Percentiles rank a stretch among this genome's conserved stretches.
These are phyloP conservation scores for Spergularia marina DNA, from an alignment of 148 eudicot genomes.

Conservation along the genomic window DNA sequence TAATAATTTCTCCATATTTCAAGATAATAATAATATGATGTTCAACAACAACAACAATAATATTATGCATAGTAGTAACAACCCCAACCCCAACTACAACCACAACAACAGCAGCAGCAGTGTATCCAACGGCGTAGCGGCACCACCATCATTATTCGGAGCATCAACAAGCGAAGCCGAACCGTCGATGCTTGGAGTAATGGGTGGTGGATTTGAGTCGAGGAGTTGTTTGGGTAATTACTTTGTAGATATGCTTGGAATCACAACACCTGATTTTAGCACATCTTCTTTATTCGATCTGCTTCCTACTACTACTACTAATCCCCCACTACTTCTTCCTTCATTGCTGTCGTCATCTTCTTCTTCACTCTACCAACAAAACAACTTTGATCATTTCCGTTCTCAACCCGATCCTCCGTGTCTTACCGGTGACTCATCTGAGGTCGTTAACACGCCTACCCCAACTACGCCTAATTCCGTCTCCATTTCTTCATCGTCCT, in stretches of 20 bases:
- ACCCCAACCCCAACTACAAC: too few species aligned
- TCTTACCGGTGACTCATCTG: slow-evolving; percentile 36
- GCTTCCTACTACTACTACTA: slow-evolving; percentile 7
- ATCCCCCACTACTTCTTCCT: slow-evolving; percentile 8
- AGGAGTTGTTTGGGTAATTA: slow-evolving; percentile 16
- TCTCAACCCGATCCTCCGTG: neutral
- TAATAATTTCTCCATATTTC: too few species aligned
- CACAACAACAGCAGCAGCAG: too few species aligned
- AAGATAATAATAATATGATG: neutral
- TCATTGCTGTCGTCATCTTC: neutral
- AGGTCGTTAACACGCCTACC: slow-evolving; percentile 54
- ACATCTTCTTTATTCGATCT: slow-evolving; percentile 39
- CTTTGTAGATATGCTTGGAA: slow-evolving; percentile 39
- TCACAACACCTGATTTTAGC: slow-evolving; percentile 32
- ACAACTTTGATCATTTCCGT: neutral
- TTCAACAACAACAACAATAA: too few species aligned
- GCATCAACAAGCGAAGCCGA: neutral
- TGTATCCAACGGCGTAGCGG: too few species aligned
- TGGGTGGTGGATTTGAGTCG: slow-evolving; percentile 9
- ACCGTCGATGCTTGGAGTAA: neutral
- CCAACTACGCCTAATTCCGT: slow-evolving; percentile 61
- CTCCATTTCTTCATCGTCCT: slow-evolving; percentile 62
- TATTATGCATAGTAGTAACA: too few species aligned
- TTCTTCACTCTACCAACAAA: neutral
- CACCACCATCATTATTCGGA: too few species aligned